Percentiles rank a stretch among this genome's conserved stretches.
phyloP scores from a whole-genome alignment of 352 stramenopile genomes.

The Sclerospora graminicola region DNA sequence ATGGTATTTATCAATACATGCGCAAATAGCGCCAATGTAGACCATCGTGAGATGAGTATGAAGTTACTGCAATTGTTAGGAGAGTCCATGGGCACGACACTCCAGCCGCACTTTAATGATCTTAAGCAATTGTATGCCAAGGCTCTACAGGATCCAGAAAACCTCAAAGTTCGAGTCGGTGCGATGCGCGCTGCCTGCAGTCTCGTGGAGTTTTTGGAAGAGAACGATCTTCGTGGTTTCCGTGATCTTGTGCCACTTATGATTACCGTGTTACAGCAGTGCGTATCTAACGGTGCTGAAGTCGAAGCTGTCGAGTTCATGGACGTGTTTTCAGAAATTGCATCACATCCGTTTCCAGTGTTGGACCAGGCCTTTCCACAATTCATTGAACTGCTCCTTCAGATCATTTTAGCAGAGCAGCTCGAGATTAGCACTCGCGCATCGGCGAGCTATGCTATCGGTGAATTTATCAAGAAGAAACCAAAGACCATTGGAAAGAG shows the following conservation, averaged over 20 bases:
- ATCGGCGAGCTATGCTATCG: constrained; percentile 71
- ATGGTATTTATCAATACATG: constrained; percentile 91
- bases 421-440: constrained; percentile 72
- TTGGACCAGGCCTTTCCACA: constrained; percentile 68
- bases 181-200: constrained; percentile 72
- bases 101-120: constrained; percentile 75
- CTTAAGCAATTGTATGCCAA: constrained; percentile 70
- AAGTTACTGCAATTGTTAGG: constrained; percentile 90
- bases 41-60: constrained; percentile 89
- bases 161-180: constrained; percentile 72
- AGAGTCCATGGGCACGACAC: constrained; percentile 83
- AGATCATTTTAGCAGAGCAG: constrained; percentile 67
- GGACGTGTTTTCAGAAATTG: constrained; percentile 80
- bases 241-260: constrained; percentile 71
- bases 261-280: constrained; percentile 81
- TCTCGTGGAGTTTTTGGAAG: constrained; percentile 75
- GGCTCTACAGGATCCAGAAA: constrained; percentile 68
- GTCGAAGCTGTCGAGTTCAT: constrained; percentile 79
- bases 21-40: constrained; percentile 62
- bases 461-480: constrained; percentile 85
- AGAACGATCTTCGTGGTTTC: constrained; percentile 60
- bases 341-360: constrained; percentile 75
- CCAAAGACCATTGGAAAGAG: constrained; percentile 85
- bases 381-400: constrained; percentile 77
- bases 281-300: constrained; percentile 65